phyloP scores from a whole-genome alignment of 257 asterid genomes.

The Fraxinus americana region DNA sequence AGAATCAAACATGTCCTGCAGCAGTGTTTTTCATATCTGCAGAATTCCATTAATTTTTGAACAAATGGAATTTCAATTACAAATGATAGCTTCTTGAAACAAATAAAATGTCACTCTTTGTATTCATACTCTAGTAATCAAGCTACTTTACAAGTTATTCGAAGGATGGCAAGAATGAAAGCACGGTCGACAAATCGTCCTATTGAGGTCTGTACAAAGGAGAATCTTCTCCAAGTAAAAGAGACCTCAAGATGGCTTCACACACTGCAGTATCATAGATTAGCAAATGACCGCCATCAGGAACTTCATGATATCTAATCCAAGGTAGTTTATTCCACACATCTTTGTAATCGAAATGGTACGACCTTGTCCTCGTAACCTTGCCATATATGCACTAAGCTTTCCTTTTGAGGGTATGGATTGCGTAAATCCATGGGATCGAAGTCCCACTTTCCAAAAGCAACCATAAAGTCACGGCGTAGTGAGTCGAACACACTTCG shows the following conservation, averaged over 20 bases:
- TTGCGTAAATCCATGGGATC: constrained; percentile 69
- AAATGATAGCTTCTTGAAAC: constrained; percentile 12
- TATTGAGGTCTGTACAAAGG: constrained; percentile 56
- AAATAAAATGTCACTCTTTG: constrained; percentile 30
- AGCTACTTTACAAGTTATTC: constrained; percentile 47
- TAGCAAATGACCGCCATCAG: constrained; percentile 86
- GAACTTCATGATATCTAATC: constrained; percentile 90
- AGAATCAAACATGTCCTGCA: neutral
- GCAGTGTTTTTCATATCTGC: neutral
- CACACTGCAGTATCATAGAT: constrained; percentile 79
- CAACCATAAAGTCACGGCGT: constrained; percentile 73
- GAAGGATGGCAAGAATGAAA: constrained; percentile 32
- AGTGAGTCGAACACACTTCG: constrained; percentile 64
- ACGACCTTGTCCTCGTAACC: constrained; percentile 56
- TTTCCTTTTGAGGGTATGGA: constrained; percentile 47
- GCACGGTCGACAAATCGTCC: constrained; percentile 15
- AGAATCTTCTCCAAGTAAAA: constrained; percentile 77
- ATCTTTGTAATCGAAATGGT: constrained; percentile 64
- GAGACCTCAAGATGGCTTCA: constrained; percentile 87
- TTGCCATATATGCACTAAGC: constrained; percentile 52
- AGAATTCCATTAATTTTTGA: neutral
- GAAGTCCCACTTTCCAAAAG: constrained; percentile 88
- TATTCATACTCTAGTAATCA: constrained; percentile 26
- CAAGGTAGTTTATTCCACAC: constrained; percentile 71
- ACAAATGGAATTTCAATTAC: constrained; percentile 25